Evolutionary conservation across 2,329 filamentous ascomycete species (phyloP), one percentile per base, ranked within the genome.

Genomic region (Aspergillus arachidicola): DNA sequence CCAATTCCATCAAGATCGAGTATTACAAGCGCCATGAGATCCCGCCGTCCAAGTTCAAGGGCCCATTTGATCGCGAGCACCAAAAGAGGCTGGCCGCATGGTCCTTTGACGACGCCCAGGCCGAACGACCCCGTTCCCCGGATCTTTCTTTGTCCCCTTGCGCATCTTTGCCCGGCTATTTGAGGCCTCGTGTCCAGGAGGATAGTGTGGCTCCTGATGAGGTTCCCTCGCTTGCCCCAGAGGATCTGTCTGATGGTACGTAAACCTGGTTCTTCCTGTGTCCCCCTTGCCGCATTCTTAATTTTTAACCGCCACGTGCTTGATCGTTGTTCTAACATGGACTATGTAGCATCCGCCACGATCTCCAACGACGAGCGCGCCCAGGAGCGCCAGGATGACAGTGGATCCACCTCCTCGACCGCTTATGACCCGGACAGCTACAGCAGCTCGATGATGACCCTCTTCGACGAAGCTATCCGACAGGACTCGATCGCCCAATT

Each of bases 11-110:
- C 53, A 80, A 81, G 63, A 75, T 83, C 62, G 77, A 82, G 74
- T 80, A 83, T 66, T 84, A 83, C 71, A 79, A 79, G 61, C 79
- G 80, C 23, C 69, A 78, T 68, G 81, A 84, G 68, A 75, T 82
- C 21, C 82, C 82, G 1, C 77, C 74, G 19, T 82, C 82, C 36
- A 84, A 84, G 62, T 84, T 83, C 66, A 76, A 75, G 16, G 82
- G 82, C 11, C 81, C 80, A 0, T 80, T 81, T 65, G 80, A 84
- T 64, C 76, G 76, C 58, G 76, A 76, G 64, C 81, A 83, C 65
- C 75, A 81, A 66, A 76, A 78, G 48, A 74, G 66, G 38, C 66
- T 84, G 54, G 78, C 79, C 14, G 76, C 79, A 12, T 84, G 81
- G 75, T 79, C 78, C 10, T 81, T 83, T 58, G 73, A 73, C 11